phyloP scores from a whole-genome alignment of 1,284 basidiomycete genomes.

The Entoloma clypeatum region DNA sequence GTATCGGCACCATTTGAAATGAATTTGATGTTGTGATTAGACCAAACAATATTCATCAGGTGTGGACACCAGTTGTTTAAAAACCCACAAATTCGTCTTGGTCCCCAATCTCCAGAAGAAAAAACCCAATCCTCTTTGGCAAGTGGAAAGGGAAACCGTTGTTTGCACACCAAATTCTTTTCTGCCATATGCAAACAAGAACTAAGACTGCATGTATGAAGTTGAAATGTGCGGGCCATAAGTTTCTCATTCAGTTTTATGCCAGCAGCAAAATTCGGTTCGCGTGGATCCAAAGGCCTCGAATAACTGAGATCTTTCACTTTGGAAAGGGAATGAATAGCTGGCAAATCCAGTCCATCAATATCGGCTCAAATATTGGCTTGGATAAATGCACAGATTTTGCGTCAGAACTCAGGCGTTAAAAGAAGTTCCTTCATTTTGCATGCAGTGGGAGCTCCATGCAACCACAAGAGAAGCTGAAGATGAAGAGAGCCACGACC shows the following conservation, averaged over 20 bases:
- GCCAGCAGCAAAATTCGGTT: neutral
- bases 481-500: constrained; percentile 28
- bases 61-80: constrained; percentile 30
- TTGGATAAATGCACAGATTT: constrained; percentile 25
- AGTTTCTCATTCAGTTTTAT: neutral
- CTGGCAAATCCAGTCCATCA: constrained; percentile 14
- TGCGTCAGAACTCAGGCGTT: constrained; percentile 23
- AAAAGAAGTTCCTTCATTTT: constrained; percentile 25
- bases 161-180: constrained; percentile 30
- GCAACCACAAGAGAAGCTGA: constrained; percentile 28
- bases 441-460: constrained; percentile 22
- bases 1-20: constrained; percentile 29
- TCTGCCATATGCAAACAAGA: constrained; percentile 10
- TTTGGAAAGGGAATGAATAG: constrained; percentile 12
- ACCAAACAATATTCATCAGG: constrained; percentile 19
- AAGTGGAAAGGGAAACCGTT: constrained; percentile 30
- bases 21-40: constrained; percentile 36
- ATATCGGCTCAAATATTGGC: constrained; percentile 28
- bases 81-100: constrained; percentile 21
- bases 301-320: constrained; percentile 14
- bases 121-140: constrained; percentile 20
- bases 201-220: constrained; percentile 16
- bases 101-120: constrained; percentile 22
- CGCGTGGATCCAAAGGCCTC: constrained; percentile 15
- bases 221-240: constrained; percentile 16